These are phyloP conservation scores for Paracoccidioides brasiliensis DNA, from an alignment of 2,329 filamentous ascomycete species.

Conservation along the genomic window DNA sequence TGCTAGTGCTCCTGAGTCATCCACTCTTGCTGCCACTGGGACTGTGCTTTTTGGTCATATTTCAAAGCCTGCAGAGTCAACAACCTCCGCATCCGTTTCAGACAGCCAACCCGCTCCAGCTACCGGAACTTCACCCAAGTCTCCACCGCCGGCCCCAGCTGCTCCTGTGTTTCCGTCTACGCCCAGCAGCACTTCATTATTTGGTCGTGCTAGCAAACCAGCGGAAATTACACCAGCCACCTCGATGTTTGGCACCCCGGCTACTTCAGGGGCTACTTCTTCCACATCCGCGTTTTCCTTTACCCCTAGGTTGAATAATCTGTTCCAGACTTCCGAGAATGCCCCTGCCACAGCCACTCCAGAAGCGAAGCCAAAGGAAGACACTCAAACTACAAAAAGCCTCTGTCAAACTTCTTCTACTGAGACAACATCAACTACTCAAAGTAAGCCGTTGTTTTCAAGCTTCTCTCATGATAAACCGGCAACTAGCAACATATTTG, in stretches of 20 bases:
- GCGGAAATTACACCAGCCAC: neutral
- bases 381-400: neutral
- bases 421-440: neutral
- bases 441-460: slow-evolving; percentile 3
- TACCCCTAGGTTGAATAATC: neutral
- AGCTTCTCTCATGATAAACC: neutral
- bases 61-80: slow-evolving; percentile 1
- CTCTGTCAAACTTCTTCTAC: neutral
- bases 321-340: neutral
- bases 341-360: neutral
- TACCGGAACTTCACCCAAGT: neutral
- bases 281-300: neutral
- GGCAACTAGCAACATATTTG: neutral
- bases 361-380: neutral
- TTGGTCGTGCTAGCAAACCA: neutral
- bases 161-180: neutral
- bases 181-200: slow-evolving; percentile 1
- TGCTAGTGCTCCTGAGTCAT: neutral
- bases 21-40: neutral
- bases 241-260: slow-evolving; percentile 2
- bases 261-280: slow-evolving; percentile 1
- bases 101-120: neutral
- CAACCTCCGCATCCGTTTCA: neutral
- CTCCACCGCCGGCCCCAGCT: neutral
- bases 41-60: slow-evolving; percentile 6